Evolutionary conservation across 2,329 filamentous ascomycete species (phyloP).

Genomic region (Coleophoma crateriformis): DNA sequence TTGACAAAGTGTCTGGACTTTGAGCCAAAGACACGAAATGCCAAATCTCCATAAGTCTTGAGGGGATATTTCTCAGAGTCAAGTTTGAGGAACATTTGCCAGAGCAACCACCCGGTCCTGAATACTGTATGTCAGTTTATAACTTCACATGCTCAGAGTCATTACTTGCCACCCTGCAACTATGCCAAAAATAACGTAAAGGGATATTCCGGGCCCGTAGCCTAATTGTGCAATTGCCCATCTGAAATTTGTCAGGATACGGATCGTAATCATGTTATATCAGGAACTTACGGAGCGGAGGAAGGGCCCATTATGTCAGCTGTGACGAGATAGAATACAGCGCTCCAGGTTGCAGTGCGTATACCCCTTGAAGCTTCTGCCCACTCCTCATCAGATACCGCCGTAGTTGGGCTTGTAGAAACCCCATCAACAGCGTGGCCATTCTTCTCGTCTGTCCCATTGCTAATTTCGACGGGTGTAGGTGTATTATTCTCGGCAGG

Average conservation of each 20-base stretch:
- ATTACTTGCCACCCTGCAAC: slow-evolving; percentile 4
- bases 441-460: neutral
- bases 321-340: slow-evolving; percentile 36
- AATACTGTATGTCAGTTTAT: too few relatives aligned
- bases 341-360: slow-evolving; percentile 38
- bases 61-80: slow-evolving; percentile 6
- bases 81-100: slow-evolving; percentile 4
- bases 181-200: slow-evolving; percentile 20
- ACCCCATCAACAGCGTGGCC: neutral
- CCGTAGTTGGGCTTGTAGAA: neutral
- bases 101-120: slow-evolving; percentile 3
- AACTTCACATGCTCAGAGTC: too few relatives aligned
- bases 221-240: slow-evolving; percentile 23
- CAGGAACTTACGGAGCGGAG: slow-evolving; percentile 10
- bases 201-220: slow-evolving; percentile 20
- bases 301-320: slow-evolving; percentile 30
- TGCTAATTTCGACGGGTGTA: slow-evolving; percentile 4
- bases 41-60: slow-evolving; percentile 21
- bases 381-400: slow-evolving; percentile 36
- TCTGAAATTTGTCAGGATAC: slow-evolving; percentile 4
- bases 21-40: slow-evolving; percentile 38
- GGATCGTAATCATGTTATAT: slow-evolving; percentile 12
- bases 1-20: slow-evolving; percentile 40
- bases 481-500: neutral
- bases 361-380: slow-evolving; percentile 36